Conservation (phyloP, 805 yeast species). For the Starmerella bombi region DNA sequence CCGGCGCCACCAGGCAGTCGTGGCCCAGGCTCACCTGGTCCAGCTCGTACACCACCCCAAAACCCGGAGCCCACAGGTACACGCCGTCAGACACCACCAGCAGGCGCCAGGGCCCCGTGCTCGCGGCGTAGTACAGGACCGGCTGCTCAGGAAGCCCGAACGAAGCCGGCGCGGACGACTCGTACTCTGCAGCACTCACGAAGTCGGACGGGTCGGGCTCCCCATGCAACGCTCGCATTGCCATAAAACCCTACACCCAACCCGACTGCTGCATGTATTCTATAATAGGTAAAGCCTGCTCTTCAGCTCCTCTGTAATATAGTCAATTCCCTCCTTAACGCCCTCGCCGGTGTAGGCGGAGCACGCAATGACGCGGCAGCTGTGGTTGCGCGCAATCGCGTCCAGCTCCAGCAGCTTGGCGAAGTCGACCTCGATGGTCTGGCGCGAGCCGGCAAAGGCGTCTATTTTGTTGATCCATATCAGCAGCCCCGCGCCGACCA, state of each 20-base stretch:
- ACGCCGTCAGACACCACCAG: constrained; percentile 23
- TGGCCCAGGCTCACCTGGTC: background rate
- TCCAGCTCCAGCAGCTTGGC: constrained; percentile 25
- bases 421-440: constrained; percentile 11
- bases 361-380: constrained; percentile 33
- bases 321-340: constrained; percentile 32
- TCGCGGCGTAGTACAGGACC: constrained; percentile 19
- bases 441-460: constrained; percentile 14
- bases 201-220: constrained; percentile 21
- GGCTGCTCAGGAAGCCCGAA: constrained; percentile 27
- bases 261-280: background rate
- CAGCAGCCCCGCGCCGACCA: constrained; percentile 56
- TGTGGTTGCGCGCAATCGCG: constrained; percentile 30
- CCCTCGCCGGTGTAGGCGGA: constrained; percentile 38
- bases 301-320: constrained; percentile 33
- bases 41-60: constrained; percentile 1
- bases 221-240: constrained; percentile 11
- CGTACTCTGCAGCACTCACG: constrained; percentile 23
- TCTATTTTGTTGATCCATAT: constrained; percentile 69
- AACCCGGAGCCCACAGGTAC: constrained; percentile 19
- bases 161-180: constrained; percentile 25
- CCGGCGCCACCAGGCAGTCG: background rate
- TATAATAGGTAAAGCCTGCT: constrained; percentile 26
- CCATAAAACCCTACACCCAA: background rate
- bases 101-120: constrained; percentile 3